These are phyloP conservation scores for Beauveria sp. DNA, from an alignment of 2,329 filamentous ascomycete species.

Conservation along the genomic window DNA sequence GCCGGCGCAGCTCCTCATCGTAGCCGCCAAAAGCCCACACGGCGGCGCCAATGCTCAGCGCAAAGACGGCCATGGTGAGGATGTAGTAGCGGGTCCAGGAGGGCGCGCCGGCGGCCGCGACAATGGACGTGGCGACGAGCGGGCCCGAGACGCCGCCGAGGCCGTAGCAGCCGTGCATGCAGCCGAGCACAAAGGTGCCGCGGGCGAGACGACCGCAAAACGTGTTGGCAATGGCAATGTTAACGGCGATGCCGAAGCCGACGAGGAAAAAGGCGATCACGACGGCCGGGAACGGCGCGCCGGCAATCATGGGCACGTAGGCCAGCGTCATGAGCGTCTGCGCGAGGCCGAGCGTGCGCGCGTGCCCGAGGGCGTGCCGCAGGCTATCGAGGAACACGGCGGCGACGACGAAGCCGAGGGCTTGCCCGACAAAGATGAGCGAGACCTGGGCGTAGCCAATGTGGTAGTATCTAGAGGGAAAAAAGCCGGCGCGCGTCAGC, in stretches of 20 bases:
- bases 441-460: constrained; percentile 76
- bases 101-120: constrained; percentile 45
- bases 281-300: constrained; percentile 63
- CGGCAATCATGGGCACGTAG: constrained; percentile 57
- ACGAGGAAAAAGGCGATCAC: constrained; percentile 63
- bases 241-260: constrained; percentile 49
- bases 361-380: constrained; percentile 55
- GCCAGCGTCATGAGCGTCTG: constrained; percentile 54
- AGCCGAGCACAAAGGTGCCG: constrained; percentile 48
- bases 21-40: constrained; percentile 64
- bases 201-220: constrained; percentile 49
- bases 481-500: not conserved
- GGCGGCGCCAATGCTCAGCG: constrained; percentile 49
- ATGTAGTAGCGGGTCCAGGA: constrained; percentile 68
- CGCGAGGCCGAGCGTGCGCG: constrained; percentile 58
- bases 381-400: constrained; percentile 62
- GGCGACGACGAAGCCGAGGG: constrained; percentile 66
- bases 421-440: constrained; percentile 73
- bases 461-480: constrained; percentile 49
- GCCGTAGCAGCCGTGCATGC: constrained; percentile 61
- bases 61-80: constrained; percentile 51
- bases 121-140: constrained; percentile 66
- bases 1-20: constrained; percentile 46
- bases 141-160: constrained; percentile 60
- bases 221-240: constrained; percentile 50